Evolutionary conservation across 345 rosid genomes (phyloP), one percentile per base, ranked within the genome.

Genomic region (Populus pruinosa): DNA sequence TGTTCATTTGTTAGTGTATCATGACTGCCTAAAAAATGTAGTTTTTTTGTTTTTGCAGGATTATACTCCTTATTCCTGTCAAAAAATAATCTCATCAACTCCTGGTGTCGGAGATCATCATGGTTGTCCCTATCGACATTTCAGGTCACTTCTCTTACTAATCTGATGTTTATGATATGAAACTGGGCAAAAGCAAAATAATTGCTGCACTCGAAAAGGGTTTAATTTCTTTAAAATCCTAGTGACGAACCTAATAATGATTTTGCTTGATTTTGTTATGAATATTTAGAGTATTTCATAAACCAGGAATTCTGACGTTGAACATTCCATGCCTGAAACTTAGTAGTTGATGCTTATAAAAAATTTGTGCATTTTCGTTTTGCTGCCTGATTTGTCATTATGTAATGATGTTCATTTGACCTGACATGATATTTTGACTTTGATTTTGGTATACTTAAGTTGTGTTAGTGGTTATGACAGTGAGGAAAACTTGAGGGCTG

Each of bases 111-210:
- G 99, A 29, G 97, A 93, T 82, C 93, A 96, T 82, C 97, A 92
- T 72, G 97, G 99, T 71, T 96, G 98, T 73, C 99, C 99, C 47
- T 96, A 88, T 81, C 89, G 97, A 76, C 96, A 93, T 87, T 93
- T 96, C 86, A 93, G 99, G 98, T 93, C 62, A 82, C 69, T 77
- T 75, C 64, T 31, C 18, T 74, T 67, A 31, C 63, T 67, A 56
- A 18, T 63, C n/a, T 25, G n/a, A 64, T 38, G 31, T 35, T 53
- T 78, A 18, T 68, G 70, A 49, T 20, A 63, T 53, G 56, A 44
- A 41, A 27, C 47, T 56, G 49, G 65, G 25, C 47, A 68, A 17
- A 72, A 12, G 44, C 38, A 29, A 68, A 66, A 50, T 50, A 36
- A 23, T 13, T 35, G 36, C 2, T 50, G 41, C 29, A 16, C 38